These are phyloP conservation scores for Chlorella variabilis DNA, from an alignment of 163 green algal species.

Conservation along the genomic window DNA sequence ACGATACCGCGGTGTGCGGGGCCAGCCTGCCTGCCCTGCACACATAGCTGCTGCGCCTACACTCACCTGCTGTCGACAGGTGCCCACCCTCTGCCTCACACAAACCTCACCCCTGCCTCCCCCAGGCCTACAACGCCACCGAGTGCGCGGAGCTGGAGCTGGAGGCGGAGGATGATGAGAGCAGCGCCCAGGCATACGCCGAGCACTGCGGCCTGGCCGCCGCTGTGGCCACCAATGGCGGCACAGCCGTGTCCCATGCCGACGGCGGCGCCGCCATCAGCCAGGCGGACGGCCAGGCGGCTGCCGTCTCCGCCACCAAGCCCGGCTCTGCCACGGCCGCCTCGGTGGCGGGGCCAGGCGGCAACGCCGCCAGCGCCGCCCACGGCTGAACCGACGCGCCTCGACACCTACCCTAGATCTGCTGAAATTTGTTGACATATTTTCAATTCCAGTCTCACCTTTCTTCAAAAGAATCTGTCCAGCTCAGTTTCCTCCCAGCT, in stretches of 20 bases:
- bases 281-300: neutral
- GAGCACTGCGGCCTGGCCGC: conserved; percentile 1
- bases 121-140: neutral
- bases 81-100: too few species aligned
- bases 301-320: neutral
- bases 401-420: too few species aligned
- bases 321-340: neutral
- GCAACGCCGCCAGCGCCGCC: neutral
- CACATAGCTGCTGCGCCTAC: neutral
- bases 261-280: neutral
- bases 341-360: neutral
- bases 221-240: neutral
- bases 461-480: too few species aligned
- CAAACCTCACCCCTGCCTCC: neutral
- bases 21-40: too few species aligned
- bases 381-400: too few species aligned
- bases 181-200: neutral
- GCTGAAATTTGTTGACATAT: too few species aligned
- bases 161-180: neutral
- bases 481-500: neutral
- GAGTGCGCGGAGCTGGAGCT: neutral
- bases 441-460: too few species aligned
- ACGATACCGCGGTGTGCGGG: too few species aligned
- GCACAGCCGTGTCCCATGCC: neutral
- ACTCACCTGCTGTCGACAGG: neutral